A percentile compares a stretch with the other conserved stretches of the same genome.
phyloP scores from a whole-genome alignment of 805 yeast genomes.

The Yamadazyma endophytica region DNA sequence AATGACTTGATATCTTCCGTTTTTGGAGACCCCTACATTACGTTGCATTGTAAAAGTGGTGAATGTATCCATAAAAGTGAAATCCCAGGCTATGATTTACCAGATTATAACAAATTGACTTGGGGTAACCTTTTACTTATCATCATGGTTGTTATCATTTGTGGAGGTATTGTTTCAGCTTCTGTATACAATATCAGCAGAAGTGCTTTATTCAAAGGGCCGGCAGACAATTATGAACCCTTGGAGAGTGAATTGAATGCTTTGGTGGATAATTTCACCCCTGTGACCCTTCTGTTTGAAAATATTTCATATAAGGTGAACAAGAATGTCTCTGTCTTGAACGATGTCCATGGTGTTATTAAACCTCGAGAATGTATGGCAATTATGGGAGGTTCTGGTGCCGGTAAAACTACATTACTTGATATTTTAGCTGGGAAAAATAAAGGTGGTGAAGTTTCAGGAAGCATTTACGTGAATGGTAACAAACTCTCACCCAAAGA shows the following conservation, averaged over 20 bases:
- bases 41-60: conserved; percentile 75
- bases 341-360: conserved; percentile 67
- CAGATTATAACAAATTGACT: conserved; percentile 47
- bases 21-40: conserved; percentile 92
- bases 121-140: conserved; percentile 46
- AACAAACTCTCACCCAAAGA: conserved; percentile 38
- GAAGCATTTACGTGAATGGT: conserved; percentile 78
- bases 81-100: conserved; percentile 82
- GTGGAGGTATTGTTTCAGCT: conserved; percentile 38
- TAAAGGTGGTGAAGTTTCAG: conserved; percentile 68
- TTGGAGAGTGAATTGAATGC: conserved; percentile 29
- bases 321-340: conserved; percentile 51
- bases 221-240: conserved; percentile 21
- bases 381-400: conserved; percentile 98
- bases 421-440: conserved; percentile 89
- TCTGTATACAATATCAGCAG: conserved; percentile 48
- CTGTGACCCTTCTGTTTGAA: conserved; percentile 62
- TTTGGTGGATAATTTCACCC: conserved; percentile 30
- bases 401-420: conserved; percentile 91
- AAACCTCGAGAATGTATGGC: conserved; percentile 89
- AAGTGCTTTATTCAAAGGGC: conserved; percentile 54
- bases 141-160: conserved; percentile 38
- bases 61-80: conserved; percentile 93
- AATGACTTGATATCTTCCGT: conserved; percentile 84
- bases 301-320: conserved; percentile 56